A percentile compares a stretch with the other conserved stretches of the same genome.
These are phyloP conservation scores for Penicillium sp. DNA, from an alignment of 2,329 filamentous ascomycete genomes.

Conservation along the genomic window DNA sequence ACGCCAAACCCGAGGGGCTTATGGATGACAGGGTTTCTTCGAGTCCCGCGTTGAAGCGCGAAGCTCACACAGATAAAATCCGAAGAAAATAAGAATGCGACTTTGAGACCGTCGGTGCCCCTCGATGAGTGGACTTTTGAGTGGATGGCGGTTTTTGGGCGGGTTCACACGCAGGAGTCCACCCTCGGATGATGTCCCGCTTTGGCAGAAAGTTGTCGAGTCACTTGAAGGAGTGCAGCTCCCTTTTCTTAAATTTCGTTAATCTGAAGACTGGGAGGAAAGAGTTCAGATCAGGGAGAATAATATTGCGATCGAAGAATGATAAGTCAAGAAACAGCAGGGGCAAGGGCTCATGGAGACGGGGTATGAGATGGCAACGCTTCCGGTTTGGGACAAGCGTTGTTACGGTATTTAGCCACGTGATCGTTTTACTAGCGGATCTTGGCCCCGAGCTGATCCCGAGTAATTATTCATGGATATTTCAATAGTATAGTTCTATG, in stretches of 20 bases:
- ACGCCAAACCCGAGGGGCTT: constrained; percentile 49
- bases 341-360: constrained; percentile 8
- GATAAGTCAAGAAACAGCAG: constrained; percentile 7
- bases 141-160: constrained; percentile 34
- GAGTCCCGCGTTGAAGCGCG: constrained; percentile 52
- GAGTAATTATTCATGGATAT: neutral
- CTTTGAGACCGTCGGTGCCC: constrained; percentile 42
- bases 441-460: neutral
- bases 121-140: constrained; percentile 48
- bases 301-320: constrained; percentile 1
- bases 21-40: constrained; percentile 40
- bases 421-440: constrained; percentile 7
- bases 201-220: constrained; percentile 34
- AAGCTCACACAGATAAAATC: constrained; percentile 41
- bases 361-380: constrained; percentile 20
- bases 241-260: neutral
- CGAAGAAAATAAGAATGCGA: constrained; percentile 51
- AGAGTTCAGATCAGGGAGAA: neutral
- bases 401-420: constrained; percentile 25
- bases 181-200: constrained; percentile 39
- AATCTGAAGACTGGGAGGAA: constrained; percentile 1
- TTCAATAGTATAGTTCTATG: neutral
- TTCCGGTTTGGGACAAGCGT: constrained; percentile 22
- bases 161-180: constrained; percentile 29
- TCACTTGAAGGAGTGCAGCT: constrained; percentile 22